These are phyloP conservation scores for Carallia pectinifolia DNA, from an alignment of 345 rosid species.

Conservation along the genomic window DNA sequence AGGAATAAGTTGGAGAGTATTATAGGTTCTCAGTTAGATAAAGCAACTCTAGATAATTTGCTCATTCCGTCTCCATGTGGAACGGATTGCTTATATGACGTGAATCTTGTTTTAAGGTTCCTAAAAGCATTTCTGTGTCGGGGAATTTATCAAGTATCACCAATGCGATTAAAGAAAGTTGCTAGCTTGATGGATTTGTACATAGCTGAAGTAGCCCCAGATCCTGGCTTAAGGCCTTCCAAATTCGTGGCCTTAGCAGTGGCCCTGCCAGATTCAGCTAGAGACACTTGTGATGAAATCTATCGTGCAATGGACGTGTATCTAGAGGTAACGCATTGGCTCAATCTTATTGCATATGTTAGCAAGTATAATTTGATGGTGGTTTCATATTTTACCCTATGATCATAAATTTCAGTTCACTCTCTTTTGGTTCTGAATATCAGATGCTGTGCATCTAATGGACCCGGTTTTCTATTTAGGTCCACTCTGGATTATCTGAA, in stretches of 20 bases:
- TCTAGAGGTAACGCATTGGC: slow-evolving; percentile 56
- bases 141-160: slow-evolving; percentile 30
- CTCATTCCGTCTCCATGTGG: slow-evolving; percentile 72
- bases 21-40: slow-evolving; percentile 78
- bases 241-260: slow-evolving; percentile 62
- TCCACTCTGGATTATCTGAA: slow-evolving; percentile 63
- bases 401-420: no score
- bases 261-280: slow-evolving; percentile 64
- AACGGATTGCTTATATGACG: slow-evolving; percentile 52
- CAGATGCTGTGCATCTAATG: not conserved
- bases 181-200: slow-evolving; percentile 71
- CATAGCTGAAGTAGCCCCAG: slow-evolving; percentile 89
- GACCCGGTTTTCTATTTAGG: slow-evolving; percentile 39
- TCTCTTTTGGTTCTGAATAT: not conserved
- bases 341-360: not conserved
- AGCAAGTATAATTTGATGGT: not conserved
- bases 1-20: slow-evolving; percentile 67
- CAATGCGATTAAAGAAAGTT: slow-evolving; percentile 49
- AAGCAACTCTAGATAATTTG: slow-evolving; percentile 74
- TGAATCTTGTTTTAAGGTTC: slow-evolving; percentile 66
- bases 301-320: slow-evolving; percentile 75
- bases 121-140: slow-evolving; percentile 53
- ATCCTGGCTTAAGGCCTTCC: slow-evolving; percentile 66
- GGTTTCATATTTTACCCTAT: not conserved
- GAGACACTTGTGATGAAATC: slow-evolving; percentile 63